Conservation (phyloP, 495 filamentous ascomycete genomes). For the Podospora fimiseda region DNA sequence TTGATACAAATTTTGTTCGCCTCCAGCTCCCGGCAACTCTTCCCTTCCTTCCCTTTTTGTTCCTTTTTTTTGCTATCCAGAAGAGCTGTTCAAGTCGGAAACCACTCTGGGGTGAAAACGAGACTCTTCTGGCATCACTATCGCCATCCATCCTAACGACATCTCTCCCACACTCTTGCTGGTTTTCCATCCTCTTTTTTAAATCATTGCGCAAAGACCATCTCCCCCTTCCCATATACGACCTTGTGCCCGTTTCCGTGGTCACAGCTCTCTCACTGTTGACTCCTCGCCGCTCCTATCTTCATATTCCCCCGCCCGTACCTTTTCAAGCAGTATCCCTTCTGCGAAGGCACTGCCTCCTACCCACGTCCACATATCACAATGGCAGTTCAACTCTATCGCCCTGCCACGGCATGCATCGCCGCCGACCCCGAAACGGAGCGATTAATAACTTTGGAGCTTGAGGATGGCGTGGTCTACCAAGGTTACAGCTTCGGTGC, state of each 20-base stretch:
- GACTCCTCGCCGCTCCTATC: constrained; percentile 2
- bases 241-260: constrained; percentile 3
- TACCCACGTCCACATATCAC: constrained; percentile 6
- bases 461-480: constrained; percentile 82
- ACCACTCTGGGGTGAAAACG: constrained; percentile 1
- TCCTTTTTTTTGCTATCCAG: constrained; percentile 4
- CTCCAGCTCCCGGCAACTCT: background rate
- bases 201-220: background rate
- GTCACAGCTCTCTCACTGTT: background rate
- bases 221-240: background rate
- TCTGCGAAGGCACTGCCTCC: background rate
- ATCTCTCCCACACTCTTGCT: background rate
- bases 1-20: constrained; percentile 15
- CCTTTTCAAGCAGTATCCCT: background rate
- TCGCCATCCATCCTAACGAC: background rate
- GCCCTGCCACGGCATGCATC: constrained; percentile 51
- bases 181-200: background rate
- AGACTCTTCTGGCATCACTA: constrained; percentile 9
- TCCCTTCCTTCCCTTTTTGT: constrained; percentile 5
- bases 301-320: constrained; percentile 1
- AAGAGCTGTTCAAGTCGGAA: constrained; percentile 15
- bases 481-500: constrained; percentile 94
- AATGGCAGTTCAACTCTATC: constrained; percentile 41
- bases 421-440: constrained; percentile 43
- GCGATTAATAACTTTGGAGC: constrained; percentile 69